Base-by-base conservation (phyloP, 306 rosid species). In the Glycine soja region DNA sequence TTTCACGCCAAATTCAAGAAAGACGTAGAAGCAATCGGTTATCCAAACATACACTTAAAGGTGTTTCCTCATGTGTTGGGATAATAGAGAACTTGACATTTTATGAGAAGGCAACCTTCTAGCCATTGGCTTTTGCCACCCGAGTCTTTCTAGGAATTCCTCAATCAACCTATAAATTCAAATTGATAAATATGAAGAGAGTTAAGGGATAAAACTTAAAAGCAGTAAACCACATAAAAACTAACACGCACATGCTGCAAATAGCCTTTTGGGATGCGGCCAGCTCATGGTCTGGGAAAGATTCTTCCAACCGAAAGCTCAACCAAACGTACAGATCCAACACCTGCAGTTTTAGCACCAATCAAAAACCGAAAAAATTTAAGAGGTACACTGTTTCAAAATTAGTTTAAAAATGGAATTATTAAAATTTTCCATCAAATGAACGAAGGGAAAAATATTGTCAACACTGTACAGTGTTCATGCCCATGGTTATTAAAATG, bases 321-420 rank as follows among this genome's bases (percentile, higher is more conserved):
- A 95, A 86, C 99, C 98, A 95, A 71, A 93, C 90, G 56, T 95
- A 95, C 69, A 95, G 94, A 79, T 95, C 99, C 92, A 95, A 83
- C 42, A 95, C 98, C 99, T 93, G 85, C 84, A 88, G 66, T 72
- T 87, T 77, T 80, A 59, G 68, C 80, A 85, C 77, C 86, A 77
- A 75, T 4, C 62, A 83, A 72, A 61, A 53, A 42, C 64, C 3
- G 12, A 45, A 32, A 48, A 66, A 72, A 76, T 64, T 75, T 48
- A 71, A 46, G 53, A 46, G 5, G 76, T 76, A 32, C 10, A 53
- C 10, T 45, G 58, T 50, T 65, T 88, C 69, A 19, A 74, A 24
- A 51, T 3, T 66, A 65, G 6, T 30, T 38, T 30, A 59, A 77
- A 78, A 70, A 67, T 52, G 47, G 30, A 42, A 14, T 8, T 67